phyloP scores from a whole-genome alignment of 164 flowering plant genomes.

The Aristolochia contorta region DNA sequence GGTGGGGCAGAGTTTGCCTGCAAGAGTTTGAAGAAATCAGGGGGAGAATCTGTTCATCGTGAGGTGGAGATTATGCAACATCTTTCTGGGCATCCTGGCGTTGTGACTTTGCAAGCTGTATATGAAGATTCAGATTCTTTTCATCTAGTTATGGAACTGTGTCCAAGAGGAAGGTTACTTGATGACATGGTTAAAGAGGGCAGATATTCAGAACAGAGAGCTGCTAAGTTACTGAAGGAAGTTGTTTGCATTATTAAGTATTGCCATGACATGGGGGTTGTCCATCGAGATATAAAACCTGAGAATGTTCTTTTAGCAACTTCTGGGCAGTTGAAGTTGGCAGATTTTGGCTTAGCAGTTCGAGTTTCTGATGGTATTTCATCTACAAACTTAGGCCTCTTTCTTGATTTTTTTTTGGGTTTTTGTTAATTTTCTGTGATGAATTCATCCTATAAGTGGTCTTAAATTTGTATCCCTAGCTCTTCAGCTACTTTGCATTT shows the following conservation, averaged over 20 bases:
- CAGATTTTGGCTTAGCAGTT: constrained; percentile 91
- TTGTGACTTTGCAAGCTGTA: constrained; percentile 77
- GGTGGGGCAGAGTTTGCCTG: constrained; percentile 74
- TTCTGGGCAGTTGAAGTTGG: constrained; percentile 78
- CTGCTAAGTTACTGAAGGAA: constrained; percentile 65
- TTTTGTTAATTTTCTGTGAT: too few species aligned
- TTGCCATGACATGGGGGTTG: constrained; percentile 99
- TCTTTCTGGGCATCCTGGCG: constrained; percentile 81
- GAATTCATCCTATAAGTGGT: too few species aligned
- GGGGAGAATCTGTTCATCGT: constrained; percentile 83
- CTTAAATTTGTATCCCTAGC: too few species aligned
- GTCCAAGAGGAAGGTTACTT: constrained; percentile 77
- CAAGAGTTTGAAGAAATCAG: constrained; percentile 20
- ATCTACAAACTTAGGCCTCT: too few species aligned
- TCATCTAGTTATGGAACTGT: constrained; percentile 94
- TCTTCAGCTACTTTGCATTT: too few species aligned
- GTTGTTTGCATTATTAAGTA: constrained; percentile 69
- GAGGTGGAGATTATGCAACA: constrained; percentile 99
- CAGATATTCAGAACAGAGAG: constrained; percentile 53
- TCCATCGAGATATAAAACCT: constrained; percentile 92
- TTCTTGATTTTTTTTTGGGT: too few species aligned
- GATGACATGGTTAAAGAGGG: constrained; percentile 68
- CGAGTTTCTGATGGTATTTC: constrained; percentile 65
- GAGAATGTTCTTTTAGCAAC: constrained; percentile 83
- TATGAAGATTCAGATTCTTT: constrained; percentile 71